phyloP scores from a whole-genome alignment of 2,329 filamentous ascomycete species.

The Dothiorella sarmentorum region DNA sequence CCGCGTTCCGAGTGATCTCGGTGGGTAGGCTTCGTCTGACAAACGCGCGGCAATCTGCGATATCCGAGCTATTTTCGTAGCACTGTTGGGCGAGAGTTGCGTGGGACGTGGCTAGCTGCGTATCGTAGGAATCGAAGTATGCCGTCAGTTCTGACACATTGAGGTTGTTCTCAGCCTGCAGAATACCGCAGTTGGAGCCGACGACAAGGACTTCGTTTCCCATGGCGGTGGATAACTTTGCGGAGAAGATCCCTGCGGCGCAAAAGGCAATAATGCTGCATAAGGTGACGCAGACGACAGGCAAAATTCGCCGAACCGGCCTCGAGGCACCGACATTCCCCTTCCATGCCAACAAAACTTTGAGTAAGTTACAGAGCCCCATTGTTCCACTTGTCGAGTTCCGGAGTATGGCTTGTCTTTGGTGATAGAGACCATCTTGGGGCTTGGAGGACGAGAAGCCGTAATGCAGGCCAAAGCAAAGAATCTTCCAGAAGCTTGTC shows the following conservation, averaged over 20 bases:
- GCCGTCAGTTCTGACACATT: not conserved
- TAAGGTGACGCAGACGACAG: not conserved
- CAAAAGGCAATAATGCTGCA: constrained; percentile 2
- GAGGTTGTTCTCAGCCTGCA: not conserved
- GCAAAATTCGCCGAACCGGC: not conserved
- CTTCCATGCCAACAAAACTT: not conserved
- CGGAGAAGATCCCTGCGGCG: constrained; percentile 16
- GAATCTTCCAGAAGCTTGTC: constrained; percentile 24
- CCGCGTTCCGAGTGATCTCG: constrained; percentile 7
- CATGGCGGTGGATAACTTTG: not conserved
- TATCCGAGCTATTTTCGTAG: not conserved
- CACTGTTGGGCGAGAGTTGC: constrained; percentile 2
- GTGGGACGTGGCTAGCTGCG: not conserved
- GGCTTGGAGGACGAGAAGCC: constrained; percentile 21
- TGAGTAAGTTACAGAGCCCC: not conserved
- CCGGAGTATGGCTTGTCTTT: constrained; percentile 16
- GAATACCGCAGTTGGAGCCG: not conserved
- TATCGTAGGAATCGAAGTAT: not conserved
- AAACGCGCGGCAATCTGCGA: constrained; percentile 11
- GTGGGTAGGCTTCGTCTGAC: constrained; percentile 14
- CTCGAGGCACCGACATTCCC: constrained; percentile 12
- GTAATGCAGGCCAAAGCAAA: constrained; percentile 24
- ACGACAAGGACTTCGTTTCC: constrained; percentile 15
- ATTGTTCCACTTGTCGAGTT: constrained; percentile 14
- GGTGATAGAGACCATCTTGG: constrained; percentile 28